Percentiles rank a stretch among this genome's conserved stretches.
Conservation (phyloP, 2,329 filamentous ascomycete genomes). For the Ustulina deusta region DNA sequence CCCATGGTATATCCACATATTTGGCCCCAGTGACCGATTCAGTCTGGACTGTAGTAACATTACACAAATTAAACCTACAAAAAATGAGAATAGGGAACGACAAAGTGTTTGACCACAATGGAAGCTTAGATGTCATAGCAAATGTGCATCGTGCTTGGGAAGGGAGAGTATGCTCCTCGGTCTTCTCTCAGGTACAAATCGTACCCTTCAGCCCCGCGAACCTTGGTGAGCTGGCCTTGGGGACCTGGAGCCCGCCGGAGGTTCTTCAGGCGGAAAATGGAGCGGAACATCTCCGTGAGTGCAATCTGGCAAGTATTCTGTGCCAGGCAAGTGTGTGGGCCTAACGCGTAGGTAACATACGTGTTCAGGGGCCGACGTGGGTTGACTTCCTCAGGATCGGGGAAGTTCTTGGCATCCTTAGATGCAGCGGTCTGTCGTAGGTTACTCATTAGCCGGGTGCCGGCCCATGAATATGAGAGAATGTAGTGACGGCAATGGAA, state of each 20-base stretch:
- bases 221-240: slow-evolving; percentile 76
- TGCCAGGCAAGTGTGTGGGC: slow-evolving; percentile 73
- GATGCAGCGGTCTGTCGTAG: slow-evolving; percentile 58
- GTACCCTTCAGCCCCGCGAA: slow-evolving; percentile 66
- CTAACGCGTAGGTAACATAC: slow-evolving; percentile 74
- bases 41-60: slow-evolving; percentile 6
- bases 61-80: slow-evolving; percentile 3
- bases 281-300: slow-evolving; percentile 75
- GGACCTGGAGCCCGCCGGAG: slow-evolving; percentile 71
- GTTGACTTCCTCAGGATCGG: slow-evolving; percentile 69
- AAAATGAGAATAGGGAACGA: not conserved
- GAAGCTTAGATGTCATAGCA: slow-evolving; percentile 46
- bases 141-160: slow-evolving; percentile 54
- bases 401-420: slow-evolving; percentile 69
- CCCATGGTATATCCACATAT: slow-evolving; percentile 29
- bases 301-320: slow-evolving; percentile 70
- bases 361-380: slow-evolving; percentile 71
- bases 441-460: slow-evolving; percentile 6
- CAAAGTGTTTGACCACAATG: not conserved
- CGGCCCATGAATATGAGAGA: not conserved
- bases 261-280: slow-evolving; percentile 70
- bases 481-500: not conserved
- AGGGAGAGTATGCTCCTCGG: slow-evolving; percentile 66
- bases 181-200: slow-evolving; percentile 75
- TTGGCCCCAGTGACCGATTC: not conserved